These are phyloP conservation scores for Mycena floridula DNA, from an alignment of 768 basidiomycete genomes.

Conservation along the genomic window DNA sequence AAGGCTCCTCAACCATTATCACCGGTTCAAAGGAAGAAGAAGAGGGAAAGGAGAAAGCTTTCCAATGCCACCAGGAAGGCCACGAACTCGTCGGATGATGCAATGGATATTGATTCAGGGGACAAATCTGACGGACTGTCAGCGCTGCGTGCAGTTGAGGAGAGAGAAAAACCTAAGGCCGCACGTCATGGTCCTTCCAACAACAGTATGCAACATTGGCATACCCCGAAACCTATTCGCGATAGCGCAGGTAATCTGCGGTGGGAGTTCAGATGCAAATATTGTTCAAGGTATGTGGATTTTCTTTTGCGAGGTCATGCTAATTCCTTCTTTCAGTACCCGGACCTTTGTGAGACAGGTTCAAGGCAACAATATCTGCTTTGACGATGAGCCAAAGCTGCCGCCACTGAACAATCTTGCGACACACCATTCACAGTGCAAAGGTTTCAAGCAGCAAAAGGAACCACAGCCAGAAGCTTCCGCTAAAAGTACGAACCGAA, in stretches of 20 bases:
- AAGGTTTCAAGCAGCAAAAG: conserved; percentile 1
- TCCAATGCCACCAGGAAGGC: too few species aligned
- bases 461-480: background rate
- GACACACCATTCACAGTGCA: conserved; percentile 3
- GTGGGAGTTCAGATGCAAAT: conserved; percentile 9
- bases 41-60: too few species aligned
- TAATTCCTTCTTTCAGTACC: conserved; percentile 2
- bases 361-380: conserved; percentile 2
- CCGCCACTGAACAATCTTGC: conserved; percentile 9
- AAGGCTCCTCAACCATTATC: too few species aligned
- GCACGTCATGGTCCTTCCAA: conserved; percentile 1
- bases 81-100: too few species aligned
- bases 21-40: too few species aligned
- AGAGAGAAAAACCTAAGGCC: conserved; percentile 1
- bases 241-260: background rate
- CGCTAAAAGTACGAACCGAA: background rate
- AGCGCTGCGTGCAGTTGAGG: conserved; percentile 1
- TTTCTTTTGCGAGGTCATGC: background rate
- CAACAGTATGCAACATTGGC: conserved; percentile 1
- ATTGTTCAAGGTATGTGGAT: conserved; percentile 5
- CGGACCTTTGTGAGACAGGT: conserved; percentile 4
- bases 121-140: conserved; percentile 2
- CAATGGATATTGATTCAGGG: conserved; percentile 2
- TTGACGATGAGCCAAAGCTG: conserved; percentile 9
- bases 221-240: background rate